Conservation (phyloP, 2,329 filamentous ascomycete species). For the Phoma herbarum region DNA sequence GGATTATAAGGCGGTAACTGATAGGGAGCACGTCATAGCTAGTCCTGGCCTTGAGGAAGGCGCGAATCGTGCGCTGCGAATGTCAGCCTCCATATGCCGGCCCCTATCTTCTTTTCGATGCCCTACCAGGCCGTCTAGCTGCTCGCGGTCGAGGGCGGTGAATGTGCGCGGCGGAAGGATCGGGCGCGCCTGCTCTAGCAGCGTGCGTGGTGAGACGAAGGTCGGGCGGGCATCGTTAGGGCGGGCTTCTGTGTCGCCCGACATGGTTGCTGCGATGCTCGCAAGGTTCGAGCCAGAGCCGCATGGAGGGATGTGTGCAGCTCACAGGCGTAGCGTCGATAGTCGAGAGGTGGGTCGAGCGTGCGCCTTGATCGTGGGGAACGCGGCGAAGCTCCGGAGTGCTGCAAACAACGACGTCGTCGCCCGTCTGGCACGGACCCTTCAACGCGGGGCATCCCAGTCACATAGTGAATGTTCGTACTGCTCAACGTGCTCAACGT, state of each 20-base stretch:
- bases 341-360: slow-evolving; percentile 20
- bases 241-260: slow-evolving; percentile 39
- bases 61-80: slow-evolving; percentile 78
- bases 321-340: slow-evolving; percentile 24
- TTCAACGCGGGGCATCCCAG: slow-evolving; percentile 17
- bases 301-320: slow-evolving; percentile 44
- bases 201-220: slow-evolving; percentile 39
- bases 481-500: not conserved
- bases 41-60: slow-evolving; percentile 94
- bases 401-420: slow-evolving; percentile 14
- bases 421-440: slow-evolving; percentile 8
- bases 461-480: slow-evolving; percentile 3
- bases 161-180: slow-evolving; percentile 49
- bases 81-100: slow-evolving; percentile 22
- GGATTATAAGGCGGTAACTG: slow-evolving; percentile 93
- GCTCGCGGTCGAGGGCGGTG: slow-evolving; percentile 76
- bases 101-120: not conserved
- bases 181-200: slow-evolving; percentile 45
- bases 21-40: slow-evolving; percentile 98
- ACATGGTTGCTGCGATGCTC: slow-evolving; percentile 50
- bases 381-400: slow-evolving; percentile 13
- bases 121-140: slow-evolving; percentile 79
- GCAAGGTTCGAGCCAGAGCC: slow-evolving; percentile 40
- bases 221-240: slow-evolving; percentile 31
- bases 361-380: slow-evolving; percentile 20